Evolutionary conservation across 1,139 yeast species (phyloP).

Genomic region (Pichia sp.): DNA sequence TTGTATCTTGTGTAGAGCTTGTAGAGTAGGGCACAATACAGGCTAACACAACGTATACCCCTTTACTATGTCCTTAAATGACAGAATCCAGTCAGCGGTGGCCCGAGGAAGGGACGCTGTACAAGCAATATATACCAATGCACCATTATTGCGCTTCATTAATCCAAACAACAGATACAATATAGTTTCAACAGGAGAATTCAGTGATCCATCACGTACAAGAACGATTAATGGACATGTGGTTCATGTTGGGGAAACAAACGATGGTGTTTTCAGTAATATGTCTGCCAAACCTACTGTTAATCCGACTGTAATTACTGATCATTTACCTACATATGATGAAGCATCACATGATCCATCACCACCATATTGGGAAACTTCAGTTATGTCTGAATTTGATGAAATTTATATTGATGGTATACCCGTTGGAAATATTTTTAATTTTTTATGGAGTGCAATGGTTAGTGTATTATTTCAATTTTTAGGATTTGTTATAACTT

Average conservation of each 20-base stretch:
- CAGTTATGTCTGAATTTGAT: constrained; percentile 80
- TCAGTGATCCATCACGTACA: constrained; percentile 13
- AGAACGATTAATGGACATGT: constrained; percentile 14
- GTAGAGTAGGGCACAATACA: neutral
- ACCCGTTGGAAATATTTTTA: constrained; percentile 90
- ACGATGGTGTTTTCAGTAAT: constrained; percentile 91
- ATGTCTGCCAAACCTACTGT: constrained; percentile 64
- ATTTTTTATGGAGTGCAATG: constrained; percentile 82
- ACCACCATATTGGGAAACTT: constrained; percentile 96
- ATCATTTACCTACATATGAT: constrained; percentile 83
- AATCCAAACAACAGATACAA: constrained; percentile 23
- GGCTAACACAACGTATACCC: no score
- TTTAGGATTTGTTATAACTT: constrained; percentile 87
- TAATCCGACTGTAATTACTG: constrained; percentile 37
- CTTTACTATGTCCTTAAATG: no score
- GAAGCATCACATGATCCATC: constrained; percentile 93
- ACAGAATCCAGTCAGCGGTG: no score
- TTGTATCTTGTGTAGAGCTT: neutral
- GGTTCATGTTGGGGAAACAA: constrained; percentile 38
- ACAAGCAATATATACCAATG: constrained; percentile 20
- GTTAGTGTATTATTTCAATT: constrained; percentile 89
- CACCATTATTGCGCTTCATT: constrained; percentile 27
- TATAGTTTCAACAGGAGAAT: constrained; percentile 11
- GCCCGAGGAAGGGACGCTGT: neutral
- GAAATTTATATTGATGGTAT: constrained; percentile 92